Conservation (phyloP, 2,329 filamentous ascomycete genomes). For the Arthroderma sp. region DNA sequence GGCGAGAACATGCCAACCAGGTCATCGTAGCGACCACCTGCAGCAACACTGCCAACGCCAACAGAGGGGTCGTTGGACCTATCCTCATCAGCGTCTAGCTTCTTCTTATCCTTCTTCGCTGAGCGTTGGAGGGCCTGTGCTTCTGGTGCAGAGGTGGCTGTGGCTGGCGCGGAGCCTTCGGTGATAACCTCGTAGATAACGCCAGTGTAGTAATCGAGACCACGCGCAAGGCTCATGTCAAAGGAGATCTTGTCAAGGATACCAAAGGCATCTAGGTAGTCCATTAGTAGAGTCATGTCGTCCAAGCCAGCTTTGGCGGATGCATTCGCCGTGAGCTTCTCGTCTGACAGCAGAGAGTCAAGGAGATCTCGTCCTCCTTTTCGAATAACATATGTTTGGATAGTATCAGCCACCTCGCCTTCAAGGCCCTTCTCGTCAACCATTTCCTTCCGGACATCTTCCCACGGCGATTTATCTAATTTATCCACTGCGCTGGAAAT, state of each 20-base stretch:
- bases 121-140: constrained; percentile 30
- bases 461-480: constrained; percentile 85
- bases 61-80: constrained; percentile 66
- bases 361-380: constrained; percentile 68
- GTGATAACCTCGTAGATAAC: constrained; percentile 85
- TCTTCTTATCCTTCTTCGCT: constrained; percentile 41
- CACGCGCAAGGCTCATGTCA: constrained; percentile 78
- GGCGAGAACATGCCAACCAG: constrained; percentile 88
- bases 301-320: constrained; percentile 67
- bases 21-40: constrained; percentile 83
- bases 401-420: constrained; percentile 66
- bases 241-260: constrained; percentile 67
- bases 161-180: constrained; percentile 55
- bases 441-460: constrained; percentile 85
- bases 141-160: constrained; percentile 31
- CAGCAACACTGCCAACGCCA: constrained; percentile 77
- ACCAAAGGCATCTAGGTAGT: constrained; percentile 67
- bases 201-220: constrained; percentile 86
- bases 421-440: constrained; percentile 78
- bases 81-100: constrained; percentile 48
- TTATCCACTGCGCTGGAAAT: constrained; percentile 95
- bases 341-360: constrained; percentile 54
- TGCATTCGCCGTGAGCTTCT: constrained; percentile 55
- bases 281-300: constrained; percentile 69
- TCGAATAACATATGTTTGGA: constrained; percentile 69